Base-by-base conservation (phyloP, 2,329 filamentous ascomycete species). In the Microthyrium microscopicum region DNA sequence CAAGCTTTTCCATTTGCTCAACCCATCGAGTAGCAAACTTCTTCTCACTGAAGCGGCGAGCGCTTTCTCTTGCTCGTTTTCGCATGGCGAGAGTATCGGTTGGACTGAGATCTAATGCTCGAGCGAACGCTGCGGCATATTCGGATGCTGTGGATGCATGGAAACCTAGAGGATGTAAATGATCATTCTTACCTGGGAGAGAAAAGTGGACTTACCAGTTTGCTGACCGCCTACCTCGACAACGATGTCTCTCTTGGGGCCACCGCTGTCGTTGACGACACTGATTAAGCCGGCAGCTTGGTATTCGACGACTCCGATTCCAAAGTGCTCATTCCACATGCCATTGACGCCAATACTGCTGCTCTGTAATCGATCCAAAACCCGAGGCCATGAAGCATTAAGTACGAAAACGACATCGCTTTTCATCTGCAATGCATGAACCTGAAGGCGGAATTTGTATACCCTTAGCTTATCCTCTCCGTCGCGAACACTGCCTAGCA, bases 251-350 rank as follows among this genome's bases (percentile, higher is more conserved):
- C 83, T 57, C 56, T 89, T 93, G 2, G 89, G 89, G 0, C 89
- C 89, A 6, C 87, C 89, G 32, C 80, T 89, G 54, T 94, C 66
- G 47, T 98, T 89, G 6, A 95, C 89, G 0, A 98, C 85, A 4
- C 78, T 75, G 37, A 98, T 84, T 37, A 98, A 62, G 1, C 89
- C 89, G 0, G 89, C 89, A 4, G 89, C 89, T 52, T 95, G 85
- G 51, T 95, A 98, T 61, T 98, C 89, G 26, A 98, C 89, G 12
- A 95, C 85, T 2, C 89, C 89, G 38, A 98, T 98, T 16, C 89
- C 89, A 52, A 98, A 98, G 55, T 98, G 89, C 59, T 98, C 89
- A 52, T 94, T 95, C 87, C 89, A 98, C 89, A 98, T 98, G 48
- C 80, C 83, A 46, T 98, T 98, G 20, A 92, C 84, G 31, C 89